Base-by-base conservation (phyloP, 306 rosid species). In the Parietaria judaica region DNA sequence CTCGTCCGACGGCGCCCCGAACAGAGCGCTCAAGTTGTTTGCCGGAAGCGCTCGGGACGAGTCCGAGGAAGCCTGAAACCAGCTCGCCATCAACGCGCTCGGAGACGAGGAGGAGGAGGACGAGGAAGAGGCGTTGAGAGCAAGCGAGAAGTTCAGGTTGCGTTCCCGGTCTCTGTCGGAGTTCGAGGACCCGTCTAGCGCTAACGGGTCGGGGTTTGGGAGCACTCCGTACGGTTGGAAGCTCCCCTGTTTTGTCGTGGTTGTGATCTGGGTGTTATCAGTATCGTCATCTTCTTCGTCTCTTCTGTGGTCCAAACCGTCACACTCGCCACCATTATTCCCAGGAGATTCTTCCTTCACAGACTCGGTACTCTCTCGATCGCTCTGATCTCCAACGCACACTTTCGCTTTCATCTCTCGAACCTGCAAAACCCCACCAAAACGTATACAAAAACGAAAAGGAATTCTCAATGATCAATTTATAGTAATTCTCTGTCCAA, bases 361-460 rank as follows among this genome's bases (percentile, higher is more conserved):
- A 34, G 60, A 70, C 36, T 50, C 65, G 46, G 62, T 73, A 54
- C 70, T 70, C 45, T 68, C 80, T 65, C 34, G 31, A 15, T 49
- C 53, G 10, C 53, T 49, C 36, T 47, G 31, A 23, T 23, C 3
- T 69, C 81, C 81, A 64, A 73, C 63, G 39, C 51, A 41, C 48
- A 73, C 6, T 47, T 79, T 84, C 39, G 12, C 84, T 58, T 79
- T 84, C 72, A 86, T 36, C 50, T 73, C 77, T 65, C 70, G 75
- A n/a, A 84, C 44, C 95, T 86, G 73, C 64, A 75, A 58, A 50
- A 8, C 54, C 51, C 47, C 53, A 54, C 44, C 46, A 37, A 48
- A 45, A 43, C 34, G 7, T 12, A 58, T 1, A 11, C 8, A 34
- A 45, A 36, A 4, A 50, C 52, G 36, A 15, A 39, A 43, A 16